Percentiles rank a stretch among this genome's conserved stretches.
Evolutionary conservation across 192 early-diverging fungal species (phyloP).

Genomic region (Entophlyctis helioformis): DNA sequence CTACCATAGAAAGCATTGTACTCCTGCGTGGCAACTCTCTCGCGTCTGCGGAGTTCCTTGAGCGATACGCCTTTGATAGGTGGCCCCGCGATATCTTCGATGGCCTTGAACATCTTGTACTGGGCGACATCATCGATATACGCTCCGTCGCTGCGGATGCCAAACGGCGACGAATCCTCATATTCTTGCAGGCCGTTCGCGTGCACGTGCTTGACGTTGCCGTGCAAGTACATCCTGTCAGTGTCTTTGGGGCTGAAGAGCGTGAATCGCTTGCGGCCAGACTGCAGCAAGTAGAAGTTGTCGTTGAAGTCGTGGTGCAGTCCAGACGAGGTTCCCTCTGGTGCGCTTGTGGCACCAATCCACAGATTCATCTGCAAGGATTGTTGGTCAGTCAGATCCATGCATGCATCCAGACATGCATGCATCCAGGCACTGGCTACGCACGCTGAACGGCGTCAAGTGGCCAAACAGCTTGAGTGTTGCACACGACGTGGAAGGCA

Average conservation of each 20-base stretch:
- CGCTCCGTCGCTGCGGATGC: slow-evolving; percentile 24
- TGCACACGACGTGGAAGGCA: not conserved
- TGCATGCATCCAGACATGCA: no score
- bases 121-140: slow-evolving; percentile 13
- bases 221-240: slow-evolving; percentile 8
- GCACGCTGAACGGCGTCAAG: not conserved
- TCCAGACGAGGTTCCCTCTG: slow-evolving; percentile 17
- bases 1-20: no score
- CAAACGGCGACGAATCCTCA: not conserved
- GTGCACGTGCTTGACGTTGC: slow-evolving; percentile 7
- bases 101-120: slow-evolving; percentile 14
- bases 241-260: slow-evolving; percentile 31
- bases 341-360: slow-evolving; percentile 16
- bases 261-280: slow-evolving; percentile 23
- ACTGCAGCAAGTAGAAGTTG: slow-evolving; percentile 29
- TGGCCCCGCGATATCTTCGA: no score
- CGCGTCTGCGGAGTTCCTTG: no score
- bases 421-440: no score
- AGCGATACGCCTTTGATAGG: no score
- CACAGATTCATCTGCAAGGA: slow-evolving; percentile 33
- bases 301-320: slow-evolving; percentile 38
- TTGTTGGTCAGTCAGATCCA: no score
- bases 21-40: no score
- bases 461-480: not conserved
- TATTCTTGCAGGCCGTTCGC: slow-evolving; percentile 28